phyloP scores from a whole-genome alignment of 352 stramenopile species.

The Phytophthora sojae region DNA sequence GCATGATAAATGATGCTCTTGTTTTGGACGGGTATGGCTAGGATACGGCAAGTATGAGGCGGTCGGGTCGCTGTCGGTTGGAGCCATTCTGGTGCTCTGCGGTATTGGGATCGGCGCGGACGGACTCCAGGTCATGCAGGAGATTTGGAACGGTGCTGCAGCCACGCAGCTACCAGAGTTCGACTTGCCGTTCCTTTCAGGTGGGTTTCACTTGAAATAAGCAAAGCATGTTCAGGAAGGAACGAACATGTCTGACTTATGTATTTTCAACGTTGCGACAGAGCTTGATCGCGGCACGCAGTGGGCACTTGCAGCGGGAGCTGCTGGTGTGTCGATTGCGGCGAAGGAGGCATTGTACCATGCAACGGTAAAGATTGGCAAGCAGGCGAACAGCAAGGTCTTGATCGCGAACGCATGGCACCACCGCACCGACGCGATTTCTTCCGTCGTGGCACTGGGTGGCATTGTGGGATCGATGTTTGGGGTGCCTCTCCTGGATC shows the following conservation, averaged over 20 bases:
- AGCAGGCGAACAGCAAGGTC: slow-evolving; percentile 94
- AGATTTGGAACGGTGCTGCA: slow-evolving; percentile 57
- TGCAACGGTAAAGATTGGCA: slow-evolving; percentile 92
- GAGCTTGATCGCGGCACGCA: slow-evolving; percentile 64
- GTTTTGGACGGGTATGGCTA: slow-evolving; percentile 8
- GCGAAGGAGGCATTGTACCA: slow-evolving; percentile 96
- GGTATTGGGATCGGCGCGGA: slow-evolving; percentile 78
- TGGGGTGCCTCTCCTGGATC: slow-evolving; percentile 76
- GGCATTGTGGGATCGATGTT: slow-evolving; percentile 80
- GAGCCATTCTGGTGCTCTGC: slow-evolving; percentile 82
- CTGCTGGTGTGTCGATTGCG: slow-evolving; percentile 91
- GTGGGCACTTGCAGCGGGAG: slow-evolving; percentile 79
- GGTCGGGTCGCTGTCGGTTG: slow-evolving; percentile 87
- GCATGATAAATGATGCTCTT: neutral
- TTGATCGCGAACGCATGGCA: slow-evolving; percentile 99
- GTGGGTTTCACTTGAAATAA: slow-evolving; percentile 14
- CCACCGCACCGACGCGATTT: slow-evolving; percentile 91
- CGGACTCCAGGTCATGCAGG: slow-evolving; percentile 74
- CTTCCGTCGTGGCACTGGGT: slow-evolving; percentile 87
- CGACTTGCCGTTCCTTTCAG: slow-evolving; percentile 56
- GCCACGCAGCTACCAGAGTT: slow-evolving; percentile 43
- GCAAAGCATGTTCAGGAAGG: neutral
- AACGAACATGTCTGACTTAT: neutral
- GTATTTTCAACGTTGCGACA: slow-evolving; percentile 9
- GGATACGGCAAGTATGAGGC: slow-evolving; percentile 92